A percentile compares a stretch with the other conserved stretches of the same genome.
These are phyloP conservation scores for Fusarium metavorans DNA, from an alignment of 2,329 filamentous ascomycete species.

Conservation along the genomic window DNA sequence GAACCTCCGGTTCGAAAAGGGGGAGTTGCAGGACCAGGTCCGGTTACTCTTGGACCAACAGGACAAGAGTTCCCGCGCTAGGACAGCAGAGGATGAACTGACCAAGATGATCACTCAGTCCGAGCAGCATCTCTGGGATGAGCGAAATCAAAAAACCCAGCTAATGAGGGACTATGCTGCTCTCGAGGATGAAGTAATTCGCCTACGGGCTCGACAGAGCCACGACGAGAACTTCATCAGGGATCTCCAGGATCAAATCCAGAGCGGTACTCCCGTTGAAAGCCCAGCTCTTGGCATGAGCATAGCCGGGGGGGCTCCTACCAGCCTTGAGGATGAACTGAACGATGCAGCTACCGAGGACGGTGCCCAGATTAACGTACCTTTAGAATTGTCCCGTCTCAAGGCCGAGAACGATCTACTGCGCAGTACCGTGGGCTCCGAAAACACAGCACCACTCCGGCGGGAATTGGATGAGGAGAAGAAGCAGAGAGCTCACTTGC, in stretches of 20 bases:
- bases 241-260: slow-evolving; percentile 71
- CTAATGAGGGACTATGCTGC: slow-evolving; percentile 59
- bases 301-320: slow-evolving; percentile 37
- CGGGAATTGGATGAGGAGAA: slow-evolving; percentile 68
- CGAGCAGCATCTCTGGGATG: slow-evolving; percentile 57
- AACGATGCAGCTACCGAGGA: slow-evolving; percentile 59
- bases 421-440: slow-evolving; percentile 65
- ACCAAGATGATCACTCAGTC: slow-evolving; percentile 57
- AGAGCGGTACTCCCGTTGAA: slow-evolving; percentile 48
- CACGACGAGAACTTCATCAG: slow-evolving; percentile 66
- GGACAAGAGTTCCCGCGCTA: slow-evolving; percentile 49
- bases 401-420: slow-evolving; percentile 72
- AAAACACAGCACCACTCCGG: slow-evolving; percentile 66
- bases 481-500: slow-evolving; percentile 62
- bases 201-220: slow-evolving; percentile 60
- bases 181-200: slow-evolving; percentile 60
- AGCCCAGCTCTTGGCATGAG: slow-evolving; percentile 32
- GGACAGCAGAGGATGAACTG: slow-evolving; percentile 54
- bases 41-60: slow-evolving; percentile 52
- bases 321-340: slow-evolving; percentile 72
- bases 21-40: slow-evolving; percentile 63
- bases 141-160: slow-evolving; percentile 59
- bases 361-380: slow-evolving; percentile 51
- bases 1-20: slow-evolving; percentile 66
- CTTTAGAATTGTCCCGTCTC: slow-evolving; percentile 67